A percentile compares a stretch with the other conserved stretches of the same genome.
phyloP scores from a whole-genome alignment of 2,329 filamentous ascomycete species.

The Orbilia brochopaga region DNA sequence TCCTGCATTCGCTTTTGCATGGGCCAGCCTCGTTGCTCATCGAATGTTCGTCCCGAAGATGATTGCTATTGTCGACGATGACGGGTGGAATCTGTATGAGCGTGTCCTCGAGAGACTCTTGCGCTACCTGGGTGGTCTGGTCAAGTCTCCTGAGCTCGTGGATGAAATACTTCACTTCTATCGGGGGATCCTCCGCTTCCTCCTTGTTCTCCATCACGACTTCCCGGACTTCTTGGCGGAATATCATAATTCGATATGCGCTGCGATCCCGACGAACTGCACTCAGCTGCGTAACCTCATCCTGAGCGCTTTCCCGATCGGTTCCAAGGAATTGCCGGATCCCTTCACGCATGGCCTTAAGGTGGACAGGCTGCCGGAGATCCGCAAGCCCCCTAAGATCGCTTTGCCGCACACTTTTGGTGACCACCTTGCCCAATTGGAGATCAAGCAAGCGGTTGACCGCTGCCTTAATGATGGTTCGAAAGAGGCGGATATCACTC shows the following conservation, averaged over 20 bases:
- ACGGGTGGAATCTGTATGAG: slow-evolving; percentile 78
- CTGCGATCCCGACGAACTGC: slow-evolving; percentile 80
- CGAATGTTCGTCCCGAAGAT: slow-evolving; percentile 81
- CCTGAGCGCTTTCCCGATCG: slow-evolving; percentile 76
- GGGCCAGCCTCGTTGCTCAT: slow-evolving; percentile 82
- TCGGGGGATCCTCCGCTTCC: slow-evolving; percentile 78
- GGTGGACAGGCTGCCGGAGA: slow-evolving; percentile 76
- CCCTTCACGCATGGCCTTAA: slow-evolving; percentile 76
- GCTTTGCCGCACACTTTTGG: slow-evolving; percentile 63
- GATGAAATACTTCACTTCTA: slow-evolving; percentile 65
- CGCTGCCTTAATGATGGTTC: slow-evolving; percentile 69
- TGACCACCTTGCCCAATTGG: slow-evolving; percentile 60
- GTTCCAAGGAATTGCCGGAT: slow-evolving; percentile 73
- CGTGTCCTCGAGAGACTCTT: slow-evolving; percentile 76
- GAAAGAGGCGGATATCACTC: slow-evolving; percentile 35
- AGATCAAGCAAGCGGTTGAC: slow-evolving; percentile 65
- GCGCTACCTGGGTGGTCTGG: slow-evolving; percentile 75
- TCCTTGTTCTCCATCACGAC: slow-evolving; percentile 88
- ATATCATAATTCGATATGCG: slow-evolving; percentile 81
- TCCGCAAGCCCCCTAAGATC: slow-evolving; percentile 70
- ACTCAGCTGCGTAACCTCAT: slow-evolving; percentile 88
- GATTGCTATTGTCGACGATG: slow-evolving; percentile 60
- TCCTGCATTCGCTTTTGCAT: slow-evolving; percentile 82
- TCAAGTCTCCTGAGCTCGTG: slow-evolving; percentile 72
- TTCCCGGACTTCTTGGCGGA: slow-evolving; percentile 91